Evolutionary conservation across 2,329 filamentous ascomycete species (phyloP).

Genomic region (Aspergillus ruber): DNA sequence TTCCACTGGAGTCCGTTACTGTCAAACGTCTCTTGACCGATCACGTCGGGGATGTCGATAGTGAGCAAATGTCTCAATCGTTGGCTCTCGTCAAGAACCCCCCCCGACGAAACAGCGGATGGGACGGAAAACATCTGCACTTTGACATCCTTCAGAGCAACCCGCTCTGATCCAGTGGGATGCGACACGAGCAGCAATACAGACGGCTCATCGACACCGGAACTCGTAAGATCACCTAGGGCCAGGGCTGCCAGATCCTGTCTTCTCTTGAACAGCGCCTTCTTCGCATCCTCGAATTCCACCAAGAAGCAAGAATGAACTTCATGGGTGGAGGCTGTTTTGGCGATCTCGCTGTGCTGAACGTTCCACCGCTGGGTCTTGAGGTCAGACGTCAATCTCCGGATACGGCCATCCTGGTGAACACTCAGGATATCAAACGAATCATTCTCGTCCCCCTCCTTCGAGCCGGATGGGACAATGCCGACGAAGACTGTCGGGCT

Average conservation of each 20-base stretch:
- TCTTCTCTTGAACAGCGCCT: conserved; percentile 33
- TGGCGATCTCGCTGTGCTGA: conserved; percentile 27
- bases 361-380: conserved; percentile 35
- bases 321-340: conserved; percentile 20
- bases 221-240: conserved; percentile 23
- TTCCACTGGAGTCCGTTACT: conserved; percentile 28
- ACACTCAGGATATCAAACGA: conserved; percentile 37
- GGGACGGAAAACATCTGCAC: conserved; percentile 36
- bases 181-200: conserved; percentile 36
- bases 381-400: conserved; percentile 35
- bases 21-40: conserved; percentile 20
- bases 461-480: conserved; percentile 25
- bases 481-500: conserved; percentile 35
- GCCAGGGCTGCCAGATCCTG: conserved; percentile 35
- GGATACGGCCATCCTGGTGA: conserved; percentile 39
- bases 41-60: conserved; percentile 26
- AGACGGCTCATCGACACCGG: conserved; percentile 25
- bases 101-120: conserved; percentile 14
- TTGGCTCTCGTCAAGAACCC: conserved; percentile 25
- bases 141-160: conserved; percentile 29
- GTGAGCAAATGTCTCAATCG: conserved; percentile 33
- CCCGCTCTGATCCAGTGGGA: conserved; percentile 21
- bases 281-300: conserved; percentile 37
- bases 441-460: conserved; percentile 20
- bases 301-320: conserved; percentile 33